These are phyloP conservation scores for Saturnispora saitoi DNA, from an alignment of 805 yeast species.

Conservation along the genomic window DNA sequence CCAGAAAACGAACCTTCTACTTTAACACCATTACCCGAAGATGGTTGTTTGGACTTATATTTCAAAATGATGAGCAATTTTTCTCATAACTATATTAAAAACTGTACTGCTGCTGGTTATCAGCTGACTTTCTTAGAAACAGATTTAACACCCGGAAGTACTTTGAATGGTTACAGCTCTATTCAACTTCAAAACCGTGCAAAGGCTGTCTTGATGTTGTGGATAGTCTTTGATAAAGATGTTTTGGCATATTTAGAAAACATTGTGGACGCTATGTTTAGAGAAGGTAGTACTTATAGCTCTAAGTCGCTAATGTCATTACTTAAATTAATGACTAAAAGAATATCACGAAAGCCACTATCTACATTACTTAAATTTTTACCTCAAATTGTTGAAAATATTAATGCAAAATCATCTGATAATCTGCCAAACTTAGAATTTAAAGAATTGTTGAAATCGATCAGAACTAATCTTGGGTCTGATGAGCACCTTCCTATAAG, in stretches of 20 bases:
- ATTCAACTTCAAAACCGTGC: conserved; percentile 23
- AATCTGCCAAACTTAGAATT: conserved; percentile 10
- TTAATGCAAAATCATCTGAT: conserved; percentile 11
- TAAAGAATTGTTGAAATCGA: conserved; percentile 10
- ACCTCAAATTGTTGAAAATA: conserved; percentile 11
- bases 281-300: conserved; percentile 9
- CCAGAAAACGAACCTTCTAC: conserved; percentile 13
- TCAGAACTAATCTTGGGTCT: conserved; percentile 6
- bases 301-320: conserved; percentile 8
- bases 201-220: conserved; percentile 24
- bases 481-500: conserved; percentile 10
- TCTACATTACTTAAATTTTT: conserved; percentile 14
- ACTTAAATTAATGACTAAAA: conserved; percentile 5
- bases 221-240: conserved; percentile 23
- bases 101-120: neutral
- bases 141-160: conserved; percentile 27
- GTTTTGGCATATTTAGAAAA: conserved; percentile 18
- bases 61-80: conserved; percentile 24
- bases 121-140: neutral
- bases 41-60: conserved; percentile 27
- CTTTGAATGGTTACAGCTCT: conserved; percentile 20
- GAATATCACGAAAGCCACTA: conserved; percentile 15
- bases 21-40: conserved; percentile 13
- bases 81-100: conserved; percentile 9
- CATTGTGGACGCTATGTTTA: conserved; percentile 16